Evolutionary conservation across 1,284 basidiomycete species (phyloP), one percentile per base, ranked within the genome.

Genomic region (Sphagnurus paluster): DNA sequence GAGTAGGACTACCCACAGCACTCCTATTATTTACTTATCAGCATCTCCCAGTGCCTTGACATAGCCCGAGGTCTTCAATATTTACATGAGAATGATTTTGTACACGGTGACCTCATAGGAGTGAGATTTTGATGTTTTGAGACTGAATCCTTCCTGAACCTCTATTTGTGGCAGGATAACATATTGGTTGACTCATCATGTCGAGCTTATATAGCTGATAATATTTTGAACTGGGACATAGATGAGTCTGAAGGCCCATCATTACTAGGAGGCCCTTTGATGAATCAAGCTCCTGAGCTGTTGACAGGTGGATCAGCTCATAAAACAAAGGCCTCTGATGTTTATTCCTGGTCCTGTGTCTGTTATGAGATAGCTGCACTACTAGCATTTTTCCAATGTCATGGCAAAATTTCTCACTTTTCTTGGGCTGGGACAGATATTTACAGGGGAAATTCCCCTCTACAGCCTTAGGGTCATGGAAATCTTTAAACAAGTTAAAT

Each of bases 201-300:
- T 6, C 8, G 29, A 21, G 39, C 39, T 2, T 32, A 21, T 23
- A 10, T 40, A 4, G 28, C 28, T 4, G 39, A 40, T 40, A 10
- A 29, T 26, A 40, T 23, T 40, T 40, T 16, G 39, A 29, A 2
- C 25, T 40, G 28, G 3, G 13, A 17, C 3, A 11, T 40, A 2
- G 29, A 26, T 9, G 39, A 40, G 8, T n/a, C 26, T 21, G 3
- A 40, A 3, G 32, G 29, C 13, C 24, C 14, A 3, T 9, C 39
- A 2, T 40, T 29, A 2, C 29, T 20, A 21, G 39, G 39, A 9
- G 39, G 39, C 2, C 21, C 39, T 2, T 17, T 26, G 9, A 11
- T 26, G n/a, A 30, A 29, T 26, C 39, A 40, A 24, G 39, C 39
- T 4, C 39, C 39, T 11, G 39, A 40, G 39, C 39, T 40, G 2